Percentiles rank a stretch among this genome's conserved stretches.
Evolutionary conservation across 1,139 yeast species (phyloP).

Genomic region (Scheffersomyces illinoinensis): DNA sequence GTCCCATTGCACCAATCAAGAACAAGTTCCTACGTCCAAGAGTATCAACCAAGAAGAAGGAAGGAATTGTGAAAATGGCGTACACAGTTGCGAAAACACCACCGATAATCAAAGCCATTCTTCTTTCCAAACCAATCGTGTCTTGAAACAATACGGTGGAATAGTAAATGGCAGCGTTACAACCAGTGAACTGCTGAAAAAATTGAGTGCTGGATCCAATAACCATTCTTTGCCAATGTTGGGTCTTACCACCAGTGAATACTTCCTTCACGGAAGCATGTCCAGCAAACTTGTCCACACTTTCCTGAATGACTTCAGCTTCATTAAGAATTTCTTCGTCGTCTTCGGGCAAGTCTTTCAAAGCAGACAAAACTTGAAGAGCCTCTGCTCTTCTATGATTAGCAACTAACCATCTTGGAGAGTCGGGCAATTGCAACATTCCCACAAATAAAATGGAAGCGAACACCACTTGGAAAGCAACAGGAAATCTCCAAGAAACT

Average conservation of each 20-base stretch:
- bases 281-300: constrained; percentile 40
- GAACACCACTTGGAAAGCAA: constrained; percentile 42
- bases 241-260: constrained; percentile 58
- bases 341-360: constrained; percentile 35
- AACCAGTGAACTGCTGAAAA: constrained; percentile 63
- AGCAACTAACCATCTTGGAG: constrained; percentile 73
- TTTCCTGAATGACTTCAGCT: constrained; percentile 41
- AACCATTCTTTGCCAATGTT: constrained; percentile 54
- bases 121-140: constrained; percentile 50
- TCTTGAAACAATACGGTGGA: constrained; percentile 63
- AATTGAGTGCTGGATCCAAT: constrained; percentile 67
- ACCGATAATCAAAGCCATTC: constrained; percentile 58
- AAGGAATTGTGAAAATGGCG: constrained; percentile 61
- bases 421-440: constrained; percentile 55
- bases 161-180: constrained; percentile 70
- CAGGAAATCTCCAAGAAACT: constrained; percentile 40
- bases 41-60: constrained; percentile 63
- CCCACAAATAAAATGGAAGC: constrained; percentile 38
- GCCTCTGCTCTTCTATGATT: constrained; percentile 55
- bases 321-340: constrained; percentile 51
- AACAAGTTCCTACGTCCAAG: constrained; percentile 67
- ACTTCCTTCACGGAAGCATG: constrained; percentile 50
- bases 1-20: constrained; percentile 51
- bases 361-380: constrained; percentile 37
- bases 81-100: constrained; percentile 67